Base-by-base conservation (phyloP, 768 basidiomycete species). In the Leccinum imitatum region DNA sequence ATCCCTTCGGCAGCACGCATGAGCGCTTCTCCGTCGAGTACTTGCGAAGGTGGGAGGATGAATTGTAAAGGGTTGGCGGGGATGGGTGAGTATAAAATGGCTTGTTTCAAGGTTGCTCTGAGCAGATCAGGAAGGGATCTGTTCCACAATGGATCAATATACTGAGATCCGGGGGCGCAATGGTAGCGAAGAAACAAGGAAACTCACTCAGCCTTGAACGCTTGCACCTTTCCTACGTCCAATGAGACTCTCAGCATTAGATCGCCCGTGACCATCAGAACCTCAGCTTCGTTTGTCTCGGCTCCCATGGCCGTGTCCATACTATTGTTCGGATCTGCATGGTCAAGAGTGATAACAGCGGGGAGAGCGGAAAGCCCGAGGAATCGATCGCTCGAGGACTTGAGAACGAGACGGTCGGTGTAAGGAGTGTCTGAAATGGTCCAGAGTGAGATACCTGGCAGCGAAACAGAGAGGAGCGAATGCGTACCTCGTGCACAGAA, bases 1-100 rank as follows among this genome's bases (percentile, higher is more conserved):
- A 90, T 83, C 63, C 88, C 87, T 65, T 90, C 86, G 4, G 91
- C 90, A 6, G 86, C 89, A 65, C 81, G 81, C 88, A 91, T 92
- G 48, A 93, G 74, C 55, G 87, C 87, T 60, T 90, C 88, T 58
- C 84, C 87, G 56, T 92, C 90, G 9, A 93, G 77, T 59, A 89
- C 86, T 5, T 63, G 71, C 8, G 62, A 71, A 14, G 90, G 89
- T 6, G 90, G 89, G 65, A 93, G 87, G 66, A 87, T 87, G 67
- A 93, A 93, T 50, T 86, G 82, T 10, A 93, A 71, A 10, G 91
- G 91, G 67, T 93, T 93, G 82, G 91, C 81, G 23, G 86, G 78
- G 64, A 85, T 77, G 27, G 87, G 80, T 13, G 89, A 89, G 68
- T 91, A 92, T 35, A 92, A 69, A 62, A 93, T 91, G 11, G 90